These are phyloP conservation scores for Penicillium sp. DNA, from an alignment of 2,329 filamentous ascomycete genomes.

Conservation along the genomic window DNA sequence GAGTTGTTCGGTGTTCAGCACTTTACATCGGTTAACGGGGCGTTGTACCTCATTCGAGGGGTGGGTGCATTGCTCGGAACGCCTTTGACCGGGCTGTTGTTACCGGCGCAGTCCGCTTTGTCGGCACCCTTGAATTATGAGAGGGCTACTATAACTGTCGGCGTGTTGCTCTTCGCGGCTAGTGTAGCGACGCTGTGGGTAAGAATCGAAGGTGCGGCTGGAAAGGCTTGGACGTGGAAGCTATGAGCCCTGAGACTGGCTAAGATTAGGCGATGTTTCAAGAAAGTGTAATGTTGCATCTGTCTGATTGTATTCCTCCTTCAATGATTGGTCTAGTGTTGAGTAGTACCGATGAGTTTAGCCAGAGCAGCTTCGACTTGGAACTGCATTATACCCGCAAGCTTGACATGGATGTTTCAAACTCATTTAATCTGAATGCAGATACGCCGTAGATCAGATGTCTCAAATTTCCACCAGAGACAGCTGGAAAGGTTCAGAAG, in stretches of 20 bases:
- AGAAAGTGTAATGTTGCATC: no score
- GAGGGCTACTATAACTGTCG: slow-evolving; percentile 27
- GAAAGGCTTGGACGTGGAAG: slow-evolving; percentile 26
- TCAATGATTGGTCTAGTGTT: no score
- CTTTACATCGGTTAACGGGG: slow-evolving; percentile 41
- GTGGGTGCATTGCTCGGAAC: slow-evolving; percentile 42
- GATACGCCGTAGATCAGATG: no score
- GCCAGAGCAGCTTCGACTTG: no score
- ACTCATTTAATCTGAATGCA: no score
- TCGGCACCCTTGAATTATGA: slow-evolving; percentile 24
- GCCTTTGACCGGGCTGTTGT: slow-evolving; percentile 33
- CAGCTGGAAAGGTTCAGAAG: no score
- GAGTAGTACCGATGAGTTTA: no score
- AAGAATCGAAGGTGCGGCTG: slow-evolving; percentile 27
- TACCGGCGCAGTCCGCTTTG: slow-evolving; percentile 25
- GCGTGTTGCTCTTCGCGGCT: slow-evolving; percentile 29
- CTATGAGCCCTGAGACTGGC: slow-evolving; percentile 6
- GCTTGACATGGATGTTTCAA: no score
- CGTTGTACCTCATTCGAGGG: slow-evolving; percentile 43
- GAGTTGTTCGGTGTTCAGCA: slow-evolving; percentile 42
- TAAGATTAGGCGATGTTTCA: no score
- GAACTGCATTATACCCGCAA: no score
- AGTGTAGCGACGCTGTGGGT: slow-evolving; percentile 31
- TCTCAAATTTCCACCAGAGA: no score
- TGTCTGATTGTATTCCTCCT: no score